Evolutionary conservation across 306 rosid genomes (phyloP).

Genomic region (Begonia peltatifolia): DNA sequence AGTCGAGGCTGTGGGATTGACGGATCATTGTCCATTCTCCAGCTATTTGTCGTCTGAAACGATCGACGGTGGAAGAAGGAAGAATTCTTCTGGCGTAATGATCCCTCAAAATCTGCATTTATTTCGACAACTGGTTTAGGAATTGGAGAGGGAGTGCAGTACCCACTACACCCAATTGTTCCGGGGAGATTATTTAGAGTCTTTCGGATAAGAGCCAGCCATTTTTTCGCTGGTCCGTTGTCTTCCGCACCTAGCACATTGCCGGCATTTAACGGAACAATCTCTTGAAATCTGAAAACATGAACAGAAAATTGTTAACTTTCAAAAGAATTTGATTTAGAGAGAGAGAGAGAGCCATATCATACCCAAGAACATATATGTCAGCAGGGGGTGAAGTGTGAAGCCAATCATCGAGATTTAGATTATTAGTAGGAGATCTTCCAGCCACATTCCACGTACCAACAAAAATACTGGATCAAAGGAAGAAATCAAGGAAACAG

Average conservation of each 20-base stretch:
- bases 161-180: constrained; percentile 54
- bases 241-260: constrained; percentile 93
- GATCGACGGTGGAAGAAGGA: constrained; percentile 91
- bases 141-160: constrained; percentile 91
- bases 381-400: constrained; percentile 95
- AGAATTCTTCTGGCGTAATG: constrained; percentile 81
- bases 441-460: constrained; percentile 99
- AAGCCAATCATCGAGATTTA: constrained; percentile 88
- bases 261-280: constrained; percentile 98
- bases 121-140: constrained; percentile 75
- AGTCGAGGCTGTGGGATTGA: constrained; percentile 55
- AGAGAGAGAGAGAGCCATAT: constrained; percentile 2
- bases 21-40: constrained; percentile 84
- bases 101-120: constrained; percentile 95
- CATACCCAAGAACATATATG: constrained; percentile 98
- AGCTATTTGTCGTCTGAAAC: constrained; percentile 72
- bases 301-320: constrained; percentile 1
- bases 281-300: constrained; percentile 82
- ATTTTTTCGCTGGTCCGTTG: constrained; percentile 98
- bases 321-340: neutral
- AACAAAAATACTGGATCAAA: constrained; percentile 65
- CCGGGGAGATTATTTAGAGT: constrained; percentile 93
- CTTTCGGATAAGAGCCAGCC: constrained; percentile 87
- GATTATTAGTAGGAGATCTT: constrained; percentile 83
- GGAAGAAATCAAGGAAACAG: constrained; percentile 3